Evolutionary conservation across 2,329 filamentous ascomycete genomes (phyloP), one percentile per base, ranked within the genome.

Genomic region (Exophiala mesophila): DNA sequence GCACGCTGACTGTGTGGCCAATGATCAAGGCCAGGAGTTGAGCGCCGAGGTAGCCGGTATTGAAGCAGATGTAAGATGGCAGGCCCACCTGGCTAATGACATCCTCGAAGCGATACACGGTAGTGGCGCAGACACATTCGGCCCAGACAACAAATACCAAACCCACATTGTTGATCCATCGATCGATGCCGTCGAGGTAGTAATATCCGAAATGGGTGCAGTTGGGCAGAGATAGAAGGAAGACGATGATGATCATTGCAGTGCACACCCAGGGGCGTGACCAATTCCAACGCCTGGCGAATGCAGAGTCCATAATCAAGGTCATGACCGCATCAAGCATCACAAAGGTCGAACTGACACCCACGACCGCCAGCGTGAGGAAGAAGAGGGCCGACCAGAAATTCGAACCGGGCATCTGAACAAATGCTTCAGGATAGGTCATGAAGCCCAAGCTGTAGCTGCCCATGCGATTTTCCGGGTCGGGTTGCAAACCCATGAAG

Each of bases 161-260:
- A 2, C 70, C 69, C 1, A 77, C 62, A 47, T 77, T 72, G 52
- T 74, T 77, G 47, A 71, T 65, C 72, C 72, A 77, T 2, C 66
- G 60, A 37, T 77, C 74, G 5, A 77, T 63, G 1, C 71, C 74
- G 15, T 71, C 67, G 7, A 77, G 63, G 0, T 76, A 64, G 39
- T 73, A 70, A 53, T 72, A 76, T 3, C 74, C 74, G 21, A 77
- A 76, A 44, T 75, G 65, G 0, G 73, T 75, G 56, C 72, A 75
- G 54, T 75, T 77, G 0, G 71, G 70, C n/a, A 77, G 54, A 15
- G 70, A 75, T 45, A 76, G 58, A n/a, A 74, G 61, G 46, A 76
- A 73, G 0, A 66, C 73, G 10, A 70, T 4, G 0, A 71, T 39
- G 31, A 68, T 69, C 9, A 74, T 55, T 0, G 42, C 55, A 1